Base-by-base conservation (phyloP, 2,329 filamentous ascomycete species). In the Lanzia echinophila region DNA sequence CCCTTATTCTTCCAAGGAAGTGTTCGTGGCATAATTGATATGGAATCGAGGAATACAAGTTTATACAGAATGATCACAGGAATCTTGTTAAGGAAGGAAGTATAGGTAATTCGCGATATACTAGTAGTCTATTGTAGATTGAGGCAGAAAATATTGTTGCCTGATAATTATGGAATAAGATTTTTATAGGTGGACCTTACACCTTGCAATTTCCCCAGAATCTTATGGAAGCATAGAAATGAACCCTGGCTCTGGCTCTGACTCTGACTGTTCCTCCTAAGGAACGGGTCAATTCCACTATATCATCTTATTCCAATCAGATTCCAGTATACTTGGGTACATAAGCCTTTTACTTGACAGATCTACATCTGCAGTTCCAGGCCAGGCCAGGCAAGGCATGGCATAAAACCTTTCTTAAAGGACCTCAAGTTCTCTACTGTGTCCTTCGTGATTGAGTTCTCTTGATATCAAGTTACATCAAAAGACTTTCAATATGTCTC, bases 1-100 rank as follows among this genome's bases (percentile, higher is more conserved):
- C 50, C 46, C 10, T 32, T 48, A 11, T 48, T 53, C 22, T 52
- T 47, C 64, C 65, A 67, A 12, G 63, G 63, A 13, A 67, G 59
- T 12, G 52, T 65, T 52, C 65, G 53, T 19, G 60, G 60, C 65
- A 66, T 66, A 5, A 22, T 55, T 43, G 12, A 3, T 34, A 12
- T 20, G 13, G 20, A 33, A 13, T 44, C 28, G n/a, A 17, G 13
- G 15, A 19, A 20, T 38, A 45, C 7, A 2, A 17, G n/a, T n/a
- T n/a, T 3, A 15, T 32, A 13, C 17, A 24, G n/a, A 31, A 15
- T 6, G n/a, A 20, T 1, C 12, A 24, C 12, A 7, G 12, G 17
- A 20, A 24, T 17, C 7, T 15, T 20, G 19, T 11, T 11, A 42
- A 19, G 2, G 11, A 43, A n/a, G 11, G 20, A 43, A 20, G n/a